phyloP scores from a whole-genome alignment of 2,329 filamentous ascomycete genomes.

The Pseudocercospora pini-densiflorae region DNA sequence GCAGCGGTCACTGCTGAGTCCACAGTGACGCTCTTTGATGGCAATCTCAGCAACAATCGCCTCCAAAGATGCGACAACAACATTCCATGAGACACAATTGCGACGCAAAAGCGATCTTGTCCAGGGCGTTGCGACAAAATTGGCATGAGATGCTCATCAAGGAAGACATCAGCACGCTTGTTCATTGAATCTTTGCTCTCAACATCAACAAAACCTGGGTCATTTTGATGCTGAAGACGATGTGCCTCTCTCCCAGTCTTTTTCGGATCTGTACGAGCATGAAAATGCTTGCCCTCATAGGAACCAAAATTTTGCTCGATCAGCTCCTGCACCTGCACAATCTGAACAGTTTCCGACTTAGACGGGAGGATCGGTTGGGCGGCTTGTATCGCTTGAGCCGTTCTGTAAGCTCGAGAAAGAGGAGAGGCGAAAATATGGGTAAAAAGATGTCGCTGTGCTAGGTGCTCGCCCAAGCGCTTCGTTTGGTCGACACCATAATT shows the following conservation, averaged over 20 bases:
- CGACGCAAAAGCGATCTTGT: constrained; percentile 50
- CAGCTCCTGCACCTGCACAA: constrained; percentile 56
- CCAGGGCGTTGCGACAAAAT: constrained; percentile 48
- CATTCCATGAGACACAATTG: constrained; percentile 82
- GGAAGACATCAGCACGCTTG: constrained; percentile 66
- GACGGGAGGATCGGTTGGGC: constrained; percentile 50
- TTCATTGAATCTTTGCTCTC: constrained; percentile 73
- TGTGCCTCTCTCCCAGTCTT: constrained; percentile 46
- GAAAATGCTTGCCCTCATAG: constrained; percentile 67
- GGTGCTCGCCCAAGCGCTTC: constrained; percentile 68
- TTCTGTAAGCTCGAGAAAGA: constrained; percentile 73
- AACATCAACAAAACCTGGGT: constrained; percentile 57
- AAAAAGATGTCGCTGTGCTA: constrained; percentile 69
- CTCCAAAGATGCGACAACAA: constrained; percentile 73
- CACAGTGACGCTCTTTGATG: constrained; percentile 50
- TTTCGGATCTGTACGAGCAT: constrained; percentile 45
- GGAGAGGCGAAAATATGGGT: constrained; percentile 78
- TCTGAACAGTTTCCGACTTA: constrained; percentile 31
- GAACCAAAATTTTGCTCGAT: constrained; percentile 77
- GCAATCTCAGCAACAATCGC: constrained; percentile 62
- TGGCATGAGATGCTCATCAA: constrained; percentile 67
- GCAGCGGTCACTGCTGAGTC: constrained; percentile 47
- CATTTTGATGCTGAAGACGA: constrained; percentile 45
- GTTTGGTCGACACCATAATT: constrained; percentile 81
- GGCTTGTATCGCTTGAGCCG: constrained; percentile 68